Evolutionary conservation across 2,329 filamentous ascomycete species (phyloP), one percentile per base, ranked within the genome.

Genomic region (Colletotrichum lindemuthianum): DNA sequence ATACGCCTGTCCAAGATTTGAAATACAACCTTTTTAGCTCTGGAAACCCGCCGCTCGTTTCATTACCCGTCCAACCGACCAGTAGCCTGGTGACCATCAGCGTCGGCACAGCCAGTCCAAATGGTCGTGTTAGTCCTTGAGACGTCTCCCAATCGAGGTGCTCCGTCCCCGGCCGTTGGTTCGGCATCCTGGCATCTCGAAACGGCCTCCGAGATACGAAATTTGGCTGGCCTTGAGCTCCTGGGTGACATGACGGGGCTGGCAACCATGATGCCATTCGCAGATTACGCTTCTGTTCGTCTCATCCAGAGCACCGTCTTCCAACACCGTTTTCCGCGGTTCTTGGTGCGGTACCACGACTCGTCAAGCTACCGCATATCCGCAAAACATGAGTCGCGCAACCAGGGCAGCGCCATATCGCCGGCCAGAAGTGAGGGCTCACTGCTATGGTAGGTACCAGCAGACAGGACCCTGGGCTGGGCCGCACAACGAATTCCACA

Each of bases 301-400:
- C 13, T 36, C 36, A n/a, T 10, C n/a, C 41, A 32, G 49, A 49
- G 45, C 52, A 61, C 44, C 16, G 41, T 33, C 33, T 24, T 10
- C 41, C 45, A n/a, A 4, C 8, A 32, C 24, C 58, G 55, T n/a
- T 41, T 16, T 11, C 13, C 13, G 15, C 41, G 33, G 11, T 59
- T 44, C 55, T 34, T 43, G 56, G 40, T 44, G 24, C 24, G 24
- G 4, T 24, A 24, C 24, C 24, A 41, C 54, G 55, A 60, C 41
- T 64, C 60, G 57, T 49, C 43, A 33, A 16, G 15, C 49, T 48
- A 49, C 49, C 49, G 55, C 15, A 34, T 16, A 59, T 40, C 60
- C 60, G 60, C 49, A 48, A 11, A 49, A 37, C 60, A 64, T 55
- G 60, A 64, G 57, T 60, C 61, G 61, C 34, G 57, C 57, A 53